Evolutionary conservation across 2,329 filamentous ascomycete species (phyloP).

Genomic region (Rutstroemia sp.): DNA sequence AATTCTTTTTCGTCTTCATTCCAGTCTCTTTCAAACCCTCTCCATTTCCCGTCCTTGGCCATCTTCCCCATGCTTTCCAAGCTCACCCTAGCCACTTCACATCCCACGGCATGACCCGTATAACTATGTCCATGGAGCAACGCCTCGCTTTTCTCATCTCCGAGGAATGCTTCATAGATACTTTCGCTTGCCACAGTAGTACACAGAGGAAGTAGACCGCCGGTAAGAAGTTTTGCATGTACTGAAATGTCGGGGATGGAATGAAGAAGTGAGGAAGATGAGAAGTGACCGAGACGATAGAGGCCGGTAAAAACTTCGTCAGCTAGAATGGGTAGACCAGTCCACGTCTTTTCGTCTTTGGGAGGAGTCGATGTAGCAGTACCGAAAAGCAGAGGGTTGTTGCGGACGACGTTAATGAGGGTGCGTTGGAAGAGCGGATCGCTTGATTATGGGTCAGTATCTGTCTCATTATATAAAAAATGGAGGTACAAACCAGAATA

Average conservation of each 20-base stretch:
- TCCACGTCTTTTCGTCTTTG: slow-evolving; percentile 43
- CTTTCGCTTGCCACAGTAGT: slow-evolving; percentile 66
- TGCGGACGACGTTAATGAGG: slow-evolving; percentile 60
- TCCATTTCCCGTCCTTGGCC: slow-evolving; percentile 38
- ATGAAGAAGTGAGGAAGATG: slow-evolving; percentile 61
- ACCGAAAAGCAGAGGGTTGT: slow-evolving; percentile 33
- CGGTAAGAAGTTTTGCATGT: slow-evolving; percentile 78
- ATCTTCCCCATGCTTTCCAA: slow-evolving; percentile 52
- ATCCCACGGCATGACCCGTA: slow-evolving; percentile 76
- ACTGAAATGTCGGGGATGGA: slow-evolving; percentile 68
- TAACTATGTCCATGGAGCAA: slow-evolving; percentile 82
- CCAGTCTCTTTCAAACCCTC: not conserved
- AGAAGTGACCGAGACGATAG: slow-evolving; percentile 70
- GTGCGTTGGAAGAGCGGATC: slow-evolving; percentile 75
- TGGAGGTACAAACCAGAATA: slow-evolving; percentile 54
- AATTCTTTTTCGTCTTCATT: not conserved
- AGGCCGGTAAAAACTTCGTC: slow-evolving; percentile 86
- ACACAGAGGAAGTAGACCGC: slow-evolving; percentile 70
- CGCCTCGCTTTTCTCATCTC: slow-evolving; percentile 68
- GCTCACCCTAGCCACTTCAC: slow-evolving; percentile 66
- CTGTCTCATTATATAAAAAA: not conserved
- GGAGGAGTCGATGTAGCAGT: not conserved
- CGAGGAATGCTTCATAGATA: slow-evolving; percentile 66
- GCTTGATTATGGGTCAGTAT: slow-evolving; percentile 32
- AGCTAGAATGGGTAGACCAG: slow-evolving; percentile 69